These are phyloP conservation scores for Geotrichum histeridarum DNA, from an alignment of 1,139 yeast genomes.

Conservation along the genomic window DNA sequence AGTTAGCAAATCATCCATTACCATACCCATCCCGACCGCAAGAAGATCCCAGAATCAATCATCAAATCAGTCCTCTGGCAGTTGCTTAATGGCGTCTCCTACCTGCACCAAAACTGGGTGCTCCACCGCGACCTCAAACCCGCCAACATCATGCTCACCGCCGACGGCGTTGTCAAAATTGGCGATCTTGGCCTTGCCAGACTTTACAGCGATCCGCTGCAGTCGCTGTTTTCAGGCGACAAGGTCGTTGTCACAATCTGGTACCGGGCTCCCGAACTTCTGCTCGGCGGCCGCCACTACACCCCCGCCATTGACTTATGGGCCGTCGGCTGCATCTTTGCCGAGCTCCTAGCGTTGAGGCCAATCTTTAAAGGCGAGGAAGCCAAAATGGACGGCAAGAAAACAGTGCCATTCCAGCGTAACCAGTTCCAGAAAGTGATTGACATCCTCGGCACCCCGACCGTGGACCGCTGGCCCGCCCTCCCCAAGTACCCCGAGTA, in stretches of 20 bases:
- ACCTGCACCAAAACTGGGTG: constrained; percentile 91
- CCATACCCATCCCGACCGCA: constrained; percentile 84
- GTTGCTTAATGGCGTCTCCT: constrained; percentile 83
- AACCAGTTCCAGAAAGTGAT: constrained; percentile 86
- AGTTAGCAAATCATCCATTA: constrained; percentile 73
- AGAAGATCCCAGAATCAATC: constrained; percentile 69
- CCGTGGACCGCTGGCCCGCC: constrained; percentile 66
- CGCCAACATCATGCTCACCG: constrained; percentile 94
- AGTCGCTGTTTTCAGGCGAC: constrained; percentile 86
- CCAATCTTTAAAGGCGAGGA: constrained; percentile 98
- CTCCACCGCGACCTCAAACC: constrained; percentile 94
- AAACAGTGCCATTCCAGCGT: constrained; percentile 87
- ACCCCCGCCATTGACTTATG: constrained; percentile 93
- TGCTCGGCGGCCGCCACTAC: constrained; percentile 87
- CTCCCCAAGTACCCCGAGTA: constrained; percentile 81
- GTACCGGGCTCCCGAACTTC: constrained; percentile 94
- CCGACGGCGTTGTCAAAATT: constrained; percentile 82
- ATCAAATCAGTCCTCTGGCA: constrained; percentile 88
- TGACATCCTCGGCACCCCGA: constrained; percentile 88
- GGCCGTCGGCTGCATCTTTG: constrained; percentile 97
- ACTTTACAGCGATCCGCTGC: constrained; percentile 81
- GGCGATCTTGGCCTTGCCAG: constrained; percentile 96
- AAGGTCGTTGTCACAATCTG: constrained; percentile 97
- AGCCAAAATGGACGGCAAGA: constrained; percentile 72
- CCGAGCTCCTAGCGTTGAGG: constrained; percentile 78